A percentile compares a stretch with the other conserved stretches of the same genome.
These are phyloP conservation scores for Purpureocillium lavendulum DNA, from an alignment of 2,329 filamentous ascomycete species.

Conservation along the genomic window DNA sequence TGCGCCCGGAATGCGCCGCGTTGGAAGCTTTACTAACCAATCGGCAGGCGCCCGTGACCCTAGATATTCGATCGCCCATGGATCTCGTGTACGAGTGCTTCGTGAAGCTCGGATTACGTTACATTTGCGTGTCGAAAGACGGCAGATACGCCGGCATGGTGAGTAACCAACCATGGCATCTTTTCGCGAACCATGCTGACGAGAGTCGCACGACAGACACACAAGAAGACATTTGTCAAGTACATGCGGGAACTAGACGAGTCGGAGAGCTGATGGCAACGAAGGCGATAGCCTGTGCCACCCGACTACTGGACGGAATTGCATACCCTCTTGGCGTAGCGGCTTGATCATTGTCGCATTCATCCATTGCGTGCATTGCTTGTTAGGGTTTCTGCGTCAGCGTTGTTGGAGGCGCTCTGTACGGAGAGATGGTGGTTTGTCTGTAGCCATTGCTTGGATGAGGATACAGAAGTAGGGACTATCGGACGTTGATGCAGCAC, in stretches of 20 bases:
- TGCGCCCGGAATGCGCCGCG: conserved; percentile 4
- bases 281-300: neutral
- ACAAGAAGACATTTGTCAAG: conserved; percentile 95
- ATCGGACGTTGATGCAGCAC: too few relatives aligned
- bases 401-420: too few relatives aligned
- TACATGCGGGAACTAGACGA: conserved; percentile 81
- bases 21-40: conserved; percentile 7
- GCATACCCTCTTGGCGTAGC: too few relatives aligned
- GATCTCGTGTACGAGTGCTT: conserved; percentile 96
- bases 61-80: conserved; percentile 86
- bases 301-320: too few relatives aligned
- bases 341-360: too few relatives aligned
- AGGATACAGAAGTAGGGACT: too few relatives aligned
- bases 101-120: conserved; percentile 83
- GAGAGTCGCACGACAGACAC: conserved; percentile 43
- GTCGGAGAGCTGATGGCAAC: conserved; percentile 13
- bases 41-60: conserved; percentile 66
- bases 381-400: too few relatives aligned
- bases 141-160: conserved; percentile 86
- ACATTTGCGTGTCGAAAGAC: conserved; percentile 80
- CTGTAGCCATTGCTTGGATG: too few relatives aligned
- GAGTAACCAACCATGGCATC: conserved; percentile 24
- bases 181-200: conserved; percentile 9
- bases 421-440: too few relatives aligned
- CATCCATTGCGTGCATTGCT: too few relatives aligned